Conservation (phyloP, 495 filamentous ascomycete species). For the Penicillium cosmopolitanum region DNA sequence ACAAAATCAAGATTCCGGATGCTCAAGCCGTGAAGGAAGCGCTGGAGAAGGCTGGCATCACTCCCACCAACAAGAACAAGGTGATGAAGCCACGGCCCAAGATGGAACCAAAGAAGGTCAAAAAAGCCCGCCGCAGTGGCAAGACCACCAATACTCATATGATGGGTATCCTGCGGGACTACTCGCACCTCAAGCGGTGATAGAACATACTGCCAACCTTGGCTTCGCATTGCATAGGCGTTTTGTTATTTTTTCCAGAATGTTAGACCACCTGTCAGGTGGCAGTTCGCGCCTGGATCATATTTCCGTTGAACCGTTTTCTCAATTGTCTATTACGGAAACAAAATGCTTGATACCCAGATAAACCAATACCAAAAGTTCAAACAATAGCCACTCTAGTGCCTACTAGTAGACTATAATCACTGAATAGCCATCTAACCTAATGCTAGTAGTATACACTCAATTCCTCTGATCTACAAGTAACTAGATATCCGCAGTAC, state of each 20-base stretch:
- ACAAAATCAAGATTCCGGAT: conserved; percentile 75
- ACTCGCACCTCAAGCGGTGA: conserved; percentile 63
- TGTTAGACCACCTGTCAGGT: not conserved
- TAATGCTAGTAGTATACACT: no score
- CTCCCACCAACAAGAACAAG: conserved; percentile 76
- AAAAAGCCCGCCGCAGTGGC: conserved; percentile 70
- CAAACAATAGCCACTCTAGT: not conserved
- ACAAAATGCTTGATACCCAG: conserved; percentile 38
- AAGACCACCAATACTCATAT: conserved; percentile 95
- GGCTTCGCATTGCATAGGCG: conserved; percentile 29
- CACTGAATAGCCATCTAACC: no score
- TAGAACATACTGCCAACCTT: conserved; percentile 4
- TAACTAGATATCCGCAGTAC: not conserved
- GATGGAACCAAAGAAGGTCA: conserved; percentile 61
- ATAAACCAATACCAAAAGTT: conserved; percentile 14
- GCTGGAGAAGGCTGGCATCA: conserved; percentile 71
- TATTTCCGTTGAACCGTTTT: not conserved
- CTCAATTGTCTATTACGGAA: conserved; percentile 20
- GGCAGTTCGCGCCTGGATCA: not conserved
- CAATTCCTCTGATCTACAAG: not conserved
- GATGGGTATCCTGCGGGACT: conserved; percentile 84
- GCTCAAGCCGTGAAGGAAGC: conserved; percentile 74
- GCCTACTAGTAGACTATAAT: no score
- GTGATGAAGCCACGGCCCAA: conserved; percentile 61
- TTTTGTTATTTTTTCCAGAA: conserved; percentile 12